phyloP scores from a whole-genome alignment of 78 protist species.

The Dictyostelium intermedium region DNA sequence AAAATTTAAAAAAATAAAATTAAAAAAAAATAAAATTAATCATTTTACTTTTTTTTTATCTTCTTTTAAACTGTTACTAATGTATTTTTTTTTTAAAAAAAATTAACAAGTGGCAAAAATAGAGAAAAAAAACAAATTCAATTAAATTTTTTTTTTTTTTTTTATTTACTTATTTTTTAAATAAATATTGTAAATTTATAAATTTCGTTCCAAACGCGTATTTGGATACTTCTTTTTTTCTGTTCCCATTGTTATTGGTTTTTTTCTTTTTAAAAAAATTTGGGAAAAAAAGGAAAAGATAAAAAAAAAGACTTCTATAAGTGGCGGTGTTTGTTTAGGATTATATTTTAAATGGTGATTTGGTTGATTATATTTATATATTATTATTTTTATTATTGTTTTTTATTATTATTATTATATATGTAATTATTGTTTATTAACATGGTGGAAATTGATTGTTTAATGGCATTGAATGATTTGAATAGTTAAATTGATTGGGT shows the following conservation, averaged over 20 bases:
- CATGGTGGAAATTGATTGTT: neutral
- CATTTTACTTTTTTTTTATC: too few relatives aligned
- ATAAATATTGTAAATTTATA: neutral
- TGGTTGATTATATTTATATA: too few relatives aligned
- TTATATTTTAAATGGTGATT: neutral
- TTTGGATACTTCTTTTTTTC: neutral
- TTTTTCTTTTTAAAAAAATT: neutral
- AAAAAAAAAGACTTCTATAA: neutral
- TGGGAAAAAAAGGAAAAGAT: neutral
- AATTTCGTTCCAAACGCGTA: neutral
- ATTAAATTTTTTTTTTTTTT: too few relatives aligned
- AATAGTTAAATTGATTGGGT: constrained; percentile 36
- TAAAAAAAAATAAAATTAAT: too few relatives aligned
- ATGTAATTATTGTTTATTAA: neutral
- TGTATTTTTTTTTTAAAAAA: neutral
- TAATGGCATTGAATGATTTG: neutral
- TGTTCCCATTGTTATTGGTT: neutral
- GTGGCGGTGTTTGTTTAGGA: neutral
- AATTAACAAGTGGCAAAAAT: too few relatives aligned
- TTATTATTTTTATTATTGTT: neutral
- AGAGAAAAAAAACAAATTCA: too few relatives aligned
- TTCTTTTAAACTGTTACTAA: neutral
- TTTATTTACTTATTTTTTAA: neutral
- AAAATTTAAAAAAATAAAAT: too few relatives aligned
- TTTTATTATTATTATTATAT: neutral